Percentiles rank a stretch among this genome's conserved stretches.
Conservation (phyloP, 768 basidiomycete species). For the Mycena sanguinolenta region DNA sequence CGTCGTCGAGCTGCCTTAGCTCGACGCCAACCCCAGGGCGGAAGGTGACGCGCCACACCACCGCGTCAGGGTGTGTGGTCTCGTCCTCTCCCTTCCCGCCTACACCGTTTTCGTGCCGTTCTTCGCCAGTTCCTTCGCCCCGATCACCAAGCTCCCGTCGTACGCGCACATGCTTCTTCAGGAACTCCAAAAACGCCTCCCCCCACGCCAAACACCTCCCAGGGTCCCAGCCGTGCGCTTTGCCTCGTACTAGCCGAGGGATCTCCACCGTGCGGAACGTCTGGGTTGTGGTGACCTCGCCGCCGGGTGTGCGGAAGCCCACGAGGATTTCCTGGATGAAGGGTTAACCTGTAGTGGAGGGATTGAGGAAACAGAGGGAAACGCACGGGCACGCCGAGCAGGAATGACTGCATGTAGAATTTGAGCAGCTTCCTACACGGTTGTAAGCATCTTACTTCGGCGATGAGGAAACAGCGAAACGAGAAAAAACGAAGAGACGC, state of each 20-base stretch:
- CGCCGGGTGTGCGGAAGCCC: conserved; percentile 87
- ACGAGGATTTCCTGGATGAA: conserved; percentile 83
- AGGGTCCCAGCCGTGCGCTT: conserved; percentile 84
- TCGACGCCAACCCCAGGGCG: conserved; percentile 69
- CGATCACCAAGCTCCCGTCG: conserved; percentile 40
- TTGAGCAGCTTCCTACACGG: conserved; percentile 83
- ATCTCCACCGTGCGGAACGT: conserved; percentile 84
- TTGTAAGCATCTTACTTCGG: neutral
- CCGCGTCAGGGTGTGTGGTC: conserved; percentile 9
- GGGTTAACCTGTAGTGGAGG: neutral
- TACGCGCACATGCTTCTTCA: conserved; percentile 53
- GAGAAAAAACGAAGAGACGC: no score
- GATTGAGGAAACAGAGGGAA: neutral
- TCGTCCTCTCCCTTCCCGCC: conserved; percentile 37
- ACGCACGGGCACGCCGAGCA: conserved; percentile 90
- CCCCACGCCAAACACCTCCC: conserved; percentile 82
- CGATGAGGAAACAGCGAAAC: no score
- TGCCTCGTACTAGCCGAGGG: conserved; percentile 82
- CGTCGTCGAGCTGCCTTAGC: conserved; percentile 61
- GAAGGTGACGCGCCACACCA: conserved; percentile 82
- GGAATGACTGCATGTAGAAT: conserved; percentile 92
- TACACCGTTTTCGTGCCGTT: neutral
- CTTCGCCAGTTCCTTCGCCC: neutral
- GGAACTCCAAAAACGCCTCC: conserved; percentile 67
- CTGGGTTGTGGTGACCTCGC: conserved; percentile 74